Base-by-base conservation (phyloP, 352 stramenopile species). In the Globisporangium lucens region DNA sequence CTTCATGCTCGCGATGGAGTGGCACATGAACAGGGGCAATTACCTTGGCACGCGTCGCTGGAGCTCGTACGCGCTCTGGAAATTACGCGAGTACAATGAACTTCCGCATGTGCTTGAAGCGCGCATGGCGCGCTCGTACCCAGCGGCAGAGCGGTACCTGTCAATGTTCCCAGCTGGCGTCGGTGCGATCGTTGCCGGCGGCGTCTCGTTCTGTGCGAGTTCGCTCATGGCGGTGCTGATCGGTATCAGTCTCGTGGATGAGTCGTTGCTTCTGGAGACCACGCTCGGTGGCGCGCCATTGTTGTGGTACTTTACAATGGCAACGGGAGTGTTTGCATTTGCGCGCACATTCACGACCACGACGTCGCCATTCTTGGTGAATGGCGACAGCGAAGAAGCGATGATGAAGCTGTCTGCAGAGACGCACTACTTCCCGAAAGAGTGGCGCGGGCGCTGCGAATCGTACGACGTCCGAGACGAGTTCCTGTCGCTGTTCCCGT, bases 31-130 rank as follows among this genome's bases (percentile, higher is more conserved):
- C 38, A 74, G 74, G 20, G 87, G 92, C 43, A 83, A 97, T 60
- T 99, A 99, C 81, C 89, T 99, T 17, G 97, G 97, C 8, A 95
- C 97, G 30, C 88, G 95, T 46, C 90, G 97, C 46, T 99, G 97
- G 97, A 97, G 91, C 30, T 79, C 83, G 6, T 87, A 95, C 61
- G 88, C 91, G 43, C 67, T 93, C 22, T 97, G 90, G 90, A 88
- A 88, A 35, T 99, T 99, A 72, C 86, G 97, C 56, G 97, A 99
- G 80, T 99, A 99, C 82, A 99, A 99, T 77, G 98, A 99, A 72
- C 76, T 99, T 1, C 93, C 95, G n/a, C 97, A 99, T 69, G 76
- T 96, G 41, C 96, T 99, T 67, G 95, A 99, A 66, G 82, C 87
- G n/a, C 89, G 98, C 29, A 89, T 99, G 64, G 86, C 82, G 43